These are phyloP conservation scores for Salvia splendens DNA, from an alignment of 257 asterid species.

Conservation along the genomic window DNA sequence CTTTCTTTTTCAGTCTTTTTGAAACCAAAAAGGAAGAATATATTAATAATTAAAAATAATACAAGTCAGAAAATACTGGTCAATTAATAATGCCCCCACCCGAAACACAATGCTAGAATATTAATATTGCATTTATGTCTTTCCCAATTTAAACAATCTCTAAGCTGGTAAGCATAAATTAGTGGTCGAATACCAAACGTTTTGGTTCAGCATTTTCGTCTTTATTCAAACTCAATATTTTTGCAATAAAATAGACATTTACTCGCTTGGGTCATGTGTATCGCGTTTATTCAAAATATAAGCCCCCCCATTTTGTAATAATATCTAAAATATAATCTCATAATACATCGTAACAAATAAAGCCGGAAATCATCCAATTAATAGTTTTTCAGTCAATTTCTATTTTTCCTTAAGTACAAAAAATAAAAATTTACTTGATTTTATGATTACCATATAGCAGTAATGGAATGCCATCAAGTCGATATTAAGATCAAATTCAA, in stretches of 20 bases:
- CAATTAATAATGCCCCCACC: background rate
- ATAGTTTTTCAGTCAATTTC: background rate
- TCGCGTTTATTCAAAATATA: background rate
- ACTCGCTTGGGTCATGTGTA: background rate
- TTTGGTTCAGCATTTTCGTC: background rate
- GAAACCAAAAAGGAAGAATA: background rate
- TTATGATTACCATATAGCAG: no score
- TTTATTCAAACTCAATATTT: background rate
- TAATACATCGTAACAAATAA: no score
- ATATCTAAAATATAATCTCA: no score
- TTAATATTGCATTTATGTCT: conserved; percentile 5
- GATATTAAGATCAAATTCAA: no score
- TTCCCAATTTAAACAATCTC: conserved; percentile 19
- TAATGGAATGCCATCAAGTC: no score
- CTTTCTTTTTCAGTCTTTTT: background rate
- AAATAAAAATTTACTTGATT: no score
- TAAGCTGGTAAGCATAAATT: background rate
- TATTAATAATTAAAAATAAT: background rate
- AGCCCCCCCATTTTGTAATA: no score
- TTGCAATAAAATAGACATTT: background rate
- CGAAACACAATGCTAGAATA: background rate
- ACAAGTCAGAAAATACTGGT: background rate
- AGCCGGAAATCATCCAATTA: background rate
- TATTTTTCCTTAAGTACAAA: no score
- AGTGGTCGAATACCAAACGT: conserved; percentile 12